A percentile compares a stretch with the other conserved stretches of the same genome.
Evolutionary conservation across 2,329 filamentous ascomycete genomes (phyloP).

Genomic region (Trichothecium roseum): DNA sequence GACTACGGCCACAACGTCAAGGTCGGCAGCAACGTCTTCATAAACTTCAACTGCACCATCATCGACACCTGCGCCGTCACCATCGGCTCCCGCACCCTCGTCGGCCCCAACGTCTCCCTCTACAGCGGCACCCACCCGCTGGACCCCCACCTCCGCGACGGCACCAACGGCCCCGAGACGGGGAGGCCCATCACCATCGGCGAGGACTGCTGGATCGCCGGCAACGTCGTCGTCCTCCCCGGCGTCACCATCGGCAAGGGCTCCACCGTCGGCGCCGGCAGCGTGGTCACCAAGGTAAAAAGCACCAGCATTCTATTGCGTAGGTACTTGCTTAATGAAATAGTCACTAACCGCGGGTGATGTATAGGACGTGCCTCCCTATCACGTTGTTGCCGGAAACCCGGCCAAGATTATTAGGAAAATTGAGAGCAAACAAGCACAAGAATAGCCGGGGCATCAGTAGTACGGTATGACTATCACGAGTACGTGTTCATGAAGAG

Average conservation of each 20-base stretch:
- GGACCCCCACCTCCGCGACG: constrained; percentile 64
- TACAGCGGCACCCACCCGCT: constrained; percentile 69
- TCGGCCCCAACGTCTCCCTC: constrained; percentile 70
- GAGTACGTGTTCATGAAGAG: no score
- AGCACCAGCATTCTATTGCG: no score
- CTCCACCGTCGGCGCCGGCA: constrained; percentile 65
- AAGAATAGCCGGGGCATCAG: no score
- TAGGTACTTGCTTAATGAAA: constrained; percentile 49
- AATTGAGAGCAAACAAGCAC: not conserved
- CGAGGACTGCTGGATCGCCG: constrained; percentile 74
- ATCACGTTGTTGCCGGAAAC: constrained; percentile 16
- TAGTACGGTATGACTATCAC: no score
- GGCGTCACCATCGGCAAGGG: constrained; percentile 73
- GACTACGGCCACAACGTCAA: constrained; percentile 72
- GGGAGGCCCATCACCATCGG: constrained; percentile 67
- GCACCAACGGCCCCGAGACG: constrained; percentile 62
- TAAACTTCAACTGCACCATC: constrained; percentile 66
- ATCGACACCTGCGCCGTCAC: constrained; percentile 67
- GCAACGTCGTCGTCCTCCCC: constrained; percentile 59
- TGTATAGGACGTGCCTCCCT: constrained; percentile 18
- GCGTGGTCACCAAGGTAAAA: constrained; percentile 70
- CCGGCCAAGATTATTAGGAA: constrained; percentile 8
- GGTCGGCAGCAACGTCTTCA: constrained; percentile 55
- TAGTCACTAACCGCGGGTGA: constrained; percentile 16
- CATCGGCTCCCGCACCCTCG: constrained; percentile 65